A percentile compares a stretch with the other conserved stretches of the same genome.
phyloP scores from a whole-genome alignment of 768 basidiomycete species.

The Panaeolus papilionaceus region DNA sequence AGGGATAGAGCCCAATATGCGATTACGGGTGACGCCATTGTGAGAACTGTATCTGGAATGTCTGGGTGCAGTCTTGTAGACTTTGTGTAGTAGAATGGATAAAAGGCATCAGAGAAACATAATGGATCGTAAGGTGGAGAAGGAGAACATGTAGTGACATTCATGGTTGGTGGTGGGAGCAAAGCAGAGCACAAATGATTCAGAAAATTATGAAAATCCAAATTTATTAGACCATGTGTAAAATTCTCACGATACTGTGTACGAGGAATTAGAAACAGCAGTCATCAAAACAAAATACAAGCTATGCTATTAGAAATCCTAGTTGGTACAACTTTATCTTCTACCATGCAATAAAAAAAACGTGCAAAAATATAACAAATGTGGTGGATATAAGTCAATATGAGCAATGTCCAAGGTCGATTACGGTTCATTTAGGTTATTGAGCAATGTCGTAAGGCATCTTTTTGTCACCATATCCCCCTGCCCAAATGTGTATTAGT shows the following conservation, averaged over 20 bases:
- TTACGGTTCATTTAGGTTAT: slow-evolving; percentile 83
- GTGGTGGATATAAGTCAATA: slow-evolving; percentile 37
- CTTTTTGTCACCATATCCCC: slow-evolving; percentile 99
- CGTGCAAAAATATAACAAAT: slow-evolving; percentile 37
- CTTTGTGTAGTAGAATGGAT: slow-evolving; percentile 63
- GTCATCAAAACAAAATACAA: slow-evolving; percentile 18
- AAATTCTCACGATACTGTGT: slow-evolving; percentile 12
- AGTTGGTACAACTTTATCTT: slow-evolving; percentile 38
- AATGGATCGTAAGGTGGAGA: slow-evolving; percentile 41
- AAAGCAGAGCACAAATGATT: neutral
- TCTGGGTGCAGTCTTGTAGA: slow-evolving; percentile 54
- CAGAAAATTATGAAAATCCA: slow-evolving; percentile 16
- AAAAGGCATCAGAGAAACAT: slow-evolving; percentile 38
- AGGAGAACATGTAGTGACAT: slow-evolving; percentile 42
- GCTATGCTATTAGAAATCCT: slow-evolving; percentile 32
- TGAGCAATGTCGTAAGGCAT: slow-evolving; percentile 87
- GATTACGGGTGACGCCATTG: slow-evolving; percentile 75
- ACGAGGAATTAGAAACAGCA: neutral
- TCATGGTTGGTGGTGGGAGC: slow-evolving; percentile 34
- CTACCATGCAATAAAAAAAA: slow-evolving; percentile 39
- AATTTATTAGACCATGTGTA: slow-evolving; percentile 8
- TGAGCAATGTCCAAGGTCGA: slow-evolving; percentile 30
- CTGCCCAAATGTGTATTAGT: slow-evolving; percentile 45
- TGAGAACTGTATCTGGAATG: slow-evolving; percentile 73
- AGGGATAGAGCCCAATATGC: slow-evolving; percentile 87